Conservation (phyloP, 1,139 yeast species). For the Yarrowia galli region DNA sequence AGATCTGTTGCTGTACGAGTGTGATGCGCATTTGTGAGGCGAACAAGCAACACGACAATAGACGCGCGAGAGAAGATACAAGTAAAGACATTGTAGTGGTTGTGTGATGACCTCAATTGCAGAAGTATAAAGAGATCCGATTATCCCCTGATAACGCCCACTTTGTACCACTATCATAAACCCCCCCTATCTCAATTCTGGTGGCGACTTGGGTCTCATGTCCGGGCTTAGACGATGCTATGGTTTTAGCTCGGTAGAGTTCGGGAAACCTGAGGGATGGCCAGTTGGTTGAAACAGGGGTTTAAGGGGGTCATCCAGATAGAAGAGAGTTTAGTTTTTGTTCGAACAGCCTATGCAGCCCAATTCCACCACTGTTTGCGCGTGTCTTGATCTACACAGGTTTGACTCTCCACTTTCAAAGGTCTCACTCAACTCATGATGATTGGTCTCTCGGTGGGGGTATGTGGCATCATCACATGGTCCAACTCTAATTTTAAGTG, state of each 20-base stretch:
- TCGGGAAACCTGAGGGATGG: background rate
- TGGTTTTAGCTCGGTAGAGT: slow-evolving; percentile 23
- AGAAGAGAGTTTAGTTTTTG: background rate
- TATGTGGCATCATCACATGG: slow-evolving; percentile 30
- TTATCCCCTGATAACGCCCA: background rate
- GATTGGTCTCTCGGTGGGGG: slow-evolving; percentile 12
- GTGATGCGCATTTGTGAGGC: background rate
- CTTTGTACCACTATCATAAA: too few relatives aligned
- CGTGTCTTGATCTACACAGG: background rate
- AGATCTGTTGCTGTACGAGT: slow-evolving; percentile 8
- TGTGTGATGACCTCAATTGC: background rate
- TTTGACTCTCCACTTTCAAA: background rate
- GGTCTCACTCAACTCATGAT: background rate
- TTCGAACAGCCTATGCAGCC: background rate
- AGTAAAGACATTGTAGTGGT: background rate
- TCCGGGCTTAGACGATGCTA: background rate
- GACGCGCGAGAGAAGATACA: background rate
- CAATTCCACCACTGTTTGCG: too few relatives aligned
- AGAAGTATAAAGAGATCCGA: background rate
- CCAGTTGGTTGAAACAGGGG: slow-evolving; percentile 18
- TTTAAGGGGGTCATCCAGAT: background rate
- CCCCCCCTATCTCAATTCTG: background rate
- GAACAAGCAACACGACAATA: background rate
- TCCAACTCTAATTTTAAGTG: slow-evolving; percentile 10
- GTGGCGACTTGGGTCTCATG: background rate